These are phyloP conservation scores for Globisporangium perplexum DNA, from an alignment of 352 stramenopile genomes.

Conservation along the genomic window DNA sequence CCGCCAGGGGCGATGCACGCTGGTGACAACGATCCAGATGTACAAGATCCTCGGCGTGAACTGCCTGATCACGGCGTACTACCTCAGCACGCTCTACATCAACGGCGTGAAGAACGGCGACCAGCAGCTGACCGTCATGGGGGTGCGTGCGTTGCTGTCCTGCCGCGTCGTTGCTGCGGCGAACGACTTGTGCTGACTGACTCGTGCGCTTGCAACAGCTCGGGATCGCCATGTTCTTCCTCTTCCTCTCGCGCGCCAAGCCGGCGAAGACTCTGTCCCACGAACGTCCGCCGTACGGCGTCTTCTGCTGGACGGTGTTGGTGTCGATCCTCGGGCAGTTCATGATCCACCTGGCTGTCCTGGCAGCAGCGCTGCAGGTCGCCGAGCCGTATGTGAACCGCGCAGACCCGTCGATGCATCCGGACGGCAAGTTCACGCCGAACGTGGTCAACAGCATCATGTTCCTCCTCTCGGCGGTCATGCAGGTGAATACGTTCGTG, in stretches of 20 bases:
- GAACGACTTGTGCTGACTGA: not conserved
- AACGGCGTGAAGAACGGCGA: conserved; percentile 95
- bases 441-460: conserved; percentile 94
- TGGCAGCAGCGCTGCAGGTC: conserved; percentile 48
- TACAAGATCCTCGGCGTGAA: conserved; percentile 95
- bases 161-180: not conserved
- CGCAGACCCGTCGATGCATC: conserved; percentile 49
- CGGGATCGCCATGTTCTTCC: conserved; percentile 47
- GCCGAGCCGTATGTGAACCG: conserved; percentile 62
- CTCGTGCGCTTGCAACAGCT: conserved; percentile 12
- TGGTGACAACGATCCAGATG: conserved; percentile 95
- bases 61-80: conserved; percentile 92
- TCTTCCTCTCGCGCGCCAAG: conserved; percentile 63
- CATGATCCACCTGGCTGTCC: conserved; percentile 80
- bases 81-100: conserved; percentile 92
- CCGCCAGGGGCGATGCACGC: conserved; percentile 92
- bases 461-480: conserved; percentile 88
- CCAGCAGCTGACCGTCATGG: conserved; percentile 70
- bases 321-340: conserved; percentile 91
- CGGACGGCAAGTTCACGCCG: conserved; percentile 85
- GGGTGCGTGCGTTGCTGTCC: conserved; percentile 19
- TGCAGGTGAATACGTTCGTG: conserved; percentile 52
- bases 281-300: conserved; percentile 74
- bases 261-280: conserved; percentile 83
- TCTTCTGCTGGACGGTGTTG: conserved; percentile 86